Base-by-base conservation (phyloP, 2,329 filamentous ascomycete species). In the Leptographium wingfieldii region DNA sequence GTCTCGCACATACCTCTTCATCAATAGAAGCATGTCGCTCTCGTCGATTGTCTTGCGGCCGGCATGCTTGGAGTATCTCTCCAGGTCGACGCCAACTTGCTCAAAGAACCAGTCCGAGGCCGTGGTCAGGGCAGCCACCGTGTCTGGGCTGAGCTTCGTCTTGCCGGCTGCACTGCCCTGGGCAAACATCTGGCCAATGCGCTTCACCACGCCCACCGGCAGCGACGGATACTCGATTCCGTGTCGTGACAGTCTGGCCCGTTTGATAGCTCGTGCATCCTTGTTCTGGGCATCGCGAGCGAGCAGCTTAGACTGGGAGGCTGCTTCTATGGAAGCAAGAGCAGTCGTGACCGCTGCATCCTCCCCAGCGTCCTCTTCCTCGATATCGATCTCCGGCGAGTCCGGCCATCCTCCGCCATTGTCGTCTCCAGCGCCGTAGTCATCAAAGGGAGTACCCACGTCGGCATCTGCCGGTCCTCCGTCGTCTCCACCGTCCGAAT, bases 71-170 rank as follows among this genome's bases (percentile, higher is more conserved):
- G 91, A 87, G 70, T 92, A 96, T 2, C 85, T 86, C 14, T 82
- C 82, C 59, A 96, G 73, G 68, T 95, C 90, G 62, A 91, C 87
- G 55, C 88, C 84, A 2, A 88, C 76, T 71, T 96, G 91, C 73
- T 95, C 90, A 70, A 96, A 95, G 71, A 91, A 96, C 87, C 90
- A 94, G 63, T 95, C 89, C 3, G 88, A 88, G 0, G 90, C 89
- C 69, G 90, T 86, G 67, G 86, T 84, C 59, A 96, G 83, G 5
- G 86, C 86, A 35, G 81, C 80, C 46, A 95, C 74, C 1, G 88
- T 85, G 57, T 94, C 88, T 54, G 87, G 83, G 60, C 80, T 84
- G 55, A 95, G 81, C 65, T 86, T 88, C 5, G 82, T 76, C 66
- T 86, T 89, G 65, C 80, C 80, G 11, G 80, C 76, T 25, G 85